phyloP scores from a whole-genome alignment of 768 basidiomycete genomes.

The Phlegmacium glaucopus region DNA sequence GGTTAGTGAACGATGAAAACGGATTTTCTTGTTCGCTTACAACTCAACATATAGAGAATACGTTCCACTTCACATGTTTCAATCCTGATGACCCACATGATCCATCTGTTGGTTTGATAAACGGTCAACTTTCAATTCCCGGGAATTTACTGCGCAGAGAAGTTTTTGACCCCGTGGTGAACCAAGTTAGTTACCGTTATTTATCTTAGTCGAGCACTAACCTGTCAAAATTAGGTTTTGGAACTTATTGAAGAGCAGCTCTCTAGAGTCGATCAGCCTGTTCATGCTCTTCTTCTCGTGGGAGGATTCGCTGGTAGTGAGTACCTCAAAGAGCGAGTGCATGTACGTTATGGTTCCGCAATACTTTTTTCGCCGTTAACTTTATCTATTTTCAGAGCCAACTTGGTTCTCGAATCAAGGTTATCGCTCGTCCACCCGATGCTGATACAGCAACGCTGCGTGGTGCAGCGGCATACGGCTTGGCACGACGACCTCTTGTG shows the following conservation, averaged over 20 bases:
- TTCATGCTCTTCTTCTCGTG: conserved; percentile 85
- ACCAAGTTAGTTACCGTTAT: conserved; percentile 46
- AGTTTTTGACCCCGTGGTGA: conserved; percentile 89
- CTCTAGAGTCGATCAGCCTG: conserved; percentile 58
- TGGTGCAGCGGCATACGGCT: conserved; percentile 85
- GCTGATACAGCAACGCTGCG: conserved; percentile 86
- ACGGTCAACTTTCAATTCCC: conserved; percentile 82
- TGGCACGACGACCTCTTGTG: conserved; percentile 71
- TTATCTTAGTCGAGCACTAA: background rate
- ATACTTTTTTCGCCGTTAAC: conserved; percentile 1
- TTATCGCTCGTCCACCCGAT: conserved; percentile 82
- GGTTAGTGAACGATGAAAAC: conserved; percentile 38
- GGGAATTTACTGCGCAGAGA: conserved; percentile 75
- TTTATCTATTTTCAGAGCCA: conserved; percentile 43
- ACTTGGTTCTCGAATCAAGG: conserved; percentile 61
- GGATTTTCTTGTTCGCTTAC: conserved; percentile 1
- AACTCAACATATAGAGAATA: conserved; percentile 48
- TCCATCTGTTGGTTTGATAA: conserved; percentile 71
- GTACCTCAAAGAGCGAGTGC: conserved; percentile 76
- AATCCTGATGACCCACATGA: conserved; percentile 84
- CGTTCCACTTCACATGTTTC: conserved; percentile 90
- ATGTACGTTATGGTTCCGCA: conserved; percentile 42
- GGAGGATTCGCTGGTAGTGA: conserved; percentile 88
- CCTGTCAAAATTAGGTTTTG: conserved; percentile 50
- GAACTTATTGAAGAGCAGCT: conserved; percentile 77